These are phyloP conservation scores for Thecaphora frezii DNA, from an alignment of 1,284 basidiomycete species.

Conservation along the genomic window DNA sequence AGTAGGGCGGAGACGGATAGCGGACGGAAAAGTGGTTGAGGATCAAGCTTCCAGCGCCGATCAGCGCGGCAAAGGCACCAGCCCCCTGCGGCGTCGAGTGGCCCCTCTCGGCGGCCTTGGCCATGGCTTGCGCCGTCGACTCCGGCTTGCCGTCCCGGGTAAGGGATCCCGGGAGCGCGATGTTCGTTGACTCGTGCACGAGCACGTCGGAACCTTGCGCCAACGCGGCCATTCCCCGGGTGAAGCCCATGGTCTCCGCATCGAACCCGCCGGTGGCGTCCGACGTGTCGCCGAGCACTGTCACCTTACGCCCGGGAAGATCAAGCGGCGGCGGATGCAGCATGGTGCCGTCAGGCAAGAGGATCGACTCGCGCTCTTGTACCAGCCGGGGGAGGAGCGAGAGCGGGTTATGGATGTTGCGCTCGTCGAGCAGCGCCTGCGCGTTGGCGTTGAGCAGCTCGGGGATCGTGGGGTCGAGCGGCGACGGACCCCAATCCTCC, in stretches of 20 bases:
- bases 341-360: constrained; percentile 48
- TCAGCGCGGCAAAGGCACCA: constrained; percentile 45
- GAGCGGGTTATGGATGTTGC: constrained; percentile 50
- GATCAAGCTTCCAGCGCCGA: constrained; percentile 39
- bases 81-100: constrained; percentile 54
- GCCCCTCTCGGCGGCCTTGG: constrained; percentile 36
- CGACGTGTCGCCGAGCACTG: constrained; percentile 54
- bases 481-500: constrained; percentile 34
- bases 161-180: constrained; percentile 37
- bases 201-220: constrained; percentile 45
- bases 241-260: not conserved
- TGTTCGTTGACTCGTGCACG: constrained; percentile 57
- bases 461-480: constrained; percentile 25
- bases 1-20: constrained; percentile 37
- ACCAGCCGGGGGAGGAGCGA: constrained; percentile 39
- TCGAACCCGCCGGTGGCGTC: constrained; percentile 46
- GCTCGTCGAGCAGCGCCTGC: constrained; percentile 28
- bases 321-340: constrained; percentile 46
- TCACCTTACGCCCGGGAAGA: constrained; percentile 49
- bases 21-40: constrained; percentile 55
- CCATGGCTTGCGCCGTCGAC: constrained; percentile 24
- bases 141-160: constrained; percentile 30
- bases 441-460: constrained; percentile 45
- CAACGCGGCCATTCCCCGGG: constrained; percentile 5
- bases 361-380: constrained; percentile 28